Conservation (phyloP, 169 alveolate genomes). For the Perkinsus chesapeaki region DNA sequence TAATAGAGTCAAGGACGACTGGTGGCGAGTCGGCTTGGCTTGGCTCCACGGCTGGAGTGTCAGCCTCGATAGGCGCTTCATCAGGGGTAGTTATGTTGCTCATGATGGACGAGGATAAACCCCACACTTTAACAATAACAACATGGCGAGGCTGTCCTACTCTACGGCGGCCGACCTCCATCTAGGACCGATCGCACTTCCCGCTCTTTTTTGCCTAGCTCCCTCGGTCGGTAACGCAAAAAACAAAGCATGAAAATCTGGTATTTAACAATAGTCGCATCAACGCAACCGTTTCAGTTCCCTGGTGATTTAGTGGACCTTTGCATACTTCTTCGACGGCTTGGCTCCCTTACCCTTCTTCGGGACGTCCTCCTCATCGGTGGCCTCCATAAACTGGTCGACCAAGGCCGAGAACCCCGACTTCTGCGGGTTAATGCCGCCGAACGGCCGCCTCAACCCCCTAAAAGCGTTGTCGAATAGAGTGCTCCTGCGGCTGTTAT, state of each 20-base stretch:
- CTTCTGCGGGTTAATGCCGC: neutral
- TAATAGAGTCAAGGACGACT: no score
- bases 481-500: no score
- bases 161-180: no score
- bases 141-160: no score
- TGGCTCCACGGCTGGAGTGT: neutral
- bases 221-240: neutral
- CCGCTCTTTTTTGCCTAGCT: no score
- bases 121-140: no score
- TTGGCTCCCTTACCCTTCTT: neutral
- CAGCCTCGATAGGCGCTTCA: neutral
- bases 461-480: no score
- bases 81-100: neutral
- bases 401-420: neutral
- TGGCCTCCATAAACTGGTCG: neutral
- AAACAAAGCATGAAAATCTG: neutral
- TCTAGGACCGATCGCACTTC: no score
- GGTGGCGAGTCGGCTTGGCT: neutral
- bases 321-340: neutral
- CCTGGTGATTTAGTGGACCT: neutral
- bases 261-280: neutral
- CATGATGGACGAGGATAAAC: neutral
- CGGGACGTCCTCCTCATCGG: neutral
- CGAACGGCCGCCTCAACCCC: neutral
- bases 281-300: neutral